Conservation (phyloP, 2,329 filamentous ascomycete genomes). For the Ascochyta koolunga region DNA sequence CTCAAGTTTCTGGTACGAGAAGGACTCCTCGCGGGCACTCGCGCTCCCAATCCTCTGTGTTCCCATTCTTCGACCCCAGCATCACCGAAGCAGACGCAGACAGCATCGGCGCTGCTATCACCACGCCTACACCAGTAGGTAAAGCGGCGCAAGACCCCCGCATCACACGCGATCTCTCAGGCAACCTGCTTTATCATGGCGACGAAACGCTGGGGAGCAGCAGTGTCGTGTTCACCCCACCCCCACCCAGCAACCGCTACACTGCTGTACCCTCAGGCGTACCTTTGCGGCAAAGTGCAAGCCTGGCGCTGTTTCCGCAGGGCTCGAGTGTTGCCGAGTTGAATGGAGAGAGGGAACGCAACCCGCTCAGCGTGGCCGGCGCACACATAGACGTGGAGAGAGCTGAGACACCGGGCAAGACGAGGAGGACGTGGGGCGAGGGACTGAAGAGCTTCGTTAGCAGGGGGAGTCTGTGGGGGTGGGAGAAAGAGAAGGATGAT, state of each 20-base stretch:
- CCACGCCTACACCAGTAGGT: not conserved
- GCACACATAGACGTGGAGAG: slow-evolving; percentile 16
- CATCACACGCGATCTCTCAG: slow-evolving; percentile 25
- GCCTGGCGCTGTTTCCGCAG: slow-evolving; percentile 22
- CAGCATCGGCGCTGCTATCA: slow-evolving; percentile 15
- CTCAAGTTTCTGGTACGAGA: slow-evolving; percentile 20
- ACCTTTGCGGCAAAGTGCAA: not conserved
- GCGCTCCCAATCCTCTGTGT: slow-evolving; percentile 38
- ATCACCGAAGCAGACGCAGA: slow-evolving; percentile 8
- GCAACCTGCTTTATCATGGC: slow-evolving; percentile 30
- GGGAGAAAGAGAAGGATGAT: slow-evolving; percentile 23
- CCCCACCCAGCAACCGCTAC: slow-evolving; percentile 1
- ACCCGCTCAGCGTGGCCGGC: slow-evolving; percentile 21
- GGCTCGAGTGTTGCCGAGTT: slow-evolving; percentile 17
- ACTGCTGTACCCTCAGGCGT: slow-evolving; percentile 5
- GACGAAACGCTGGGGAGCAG: slow-evolving; percentile 24
- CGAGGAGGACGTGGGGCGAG: slow-evolving; percentile 31
- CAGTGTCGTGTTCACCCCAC: slow-evolving; percentile 24
- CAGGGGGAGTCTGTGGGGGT: slow-evolving; percentile 20
- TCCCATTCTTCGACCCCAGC: slow-evolving; percentile 33
- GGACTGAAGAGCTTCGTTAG: slow-evolving; percentile 29
- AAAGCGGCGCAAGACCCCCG: slow-evolving; percentile 4
- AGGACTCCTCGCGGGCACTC: slow-evolving; percentile 29
- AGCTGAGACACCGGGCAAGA: slow-evolving; percentile 19
- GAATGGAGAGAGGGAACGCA: slow-evolving; percentile 17